phyloP scores from a whole-genome alignment of 2,329 filamentous ascomycete species.

The Neonectria ditissima region DNA sequence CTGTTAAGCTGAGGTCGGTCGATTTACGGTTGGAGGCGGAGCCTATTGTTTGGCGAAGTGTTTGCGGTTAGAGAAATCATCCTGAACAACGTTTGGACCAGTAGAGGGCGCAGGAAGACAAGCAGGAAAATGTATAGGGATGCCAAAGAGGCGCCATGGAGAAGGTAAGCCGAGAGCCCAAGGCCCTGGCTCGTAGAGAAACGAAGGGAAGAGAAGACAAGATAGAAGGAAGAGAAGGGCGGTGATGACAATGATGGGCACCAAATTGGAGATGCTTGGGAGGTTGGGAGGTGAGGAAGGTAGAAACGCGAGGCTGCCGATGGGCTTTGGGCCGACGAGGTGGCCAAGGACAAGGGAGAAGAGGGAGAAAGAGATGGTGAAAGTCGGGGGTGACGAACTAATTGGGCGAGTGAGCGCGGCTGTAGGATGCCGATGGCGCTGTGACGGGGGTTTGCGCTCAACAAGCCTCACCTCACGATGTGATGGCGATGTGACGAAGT shows the following conservation, averaged over 20 bases:
- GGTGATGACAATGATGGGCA: conserved; percentile 25
- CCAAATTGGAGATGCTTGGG: conserved; percentile 27
- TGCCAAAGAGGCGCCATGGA: conserved; percentile 46
- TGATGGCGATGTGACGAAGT: conserved; percentile 34
- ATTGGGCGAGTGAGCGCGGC: conserved; percentile 48
- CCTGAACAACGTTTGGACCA: conserved; percentile 49
- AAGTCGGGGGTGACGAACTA: conserved; percentile 51
- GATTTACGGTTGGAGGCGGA: conserved; percentile 36
- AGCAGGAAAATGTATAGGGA: conserved; percentile 39
- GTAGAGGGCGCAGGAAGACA: conserved; percentile 29
- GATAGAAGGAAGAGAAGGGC: conserved; percentile 20
- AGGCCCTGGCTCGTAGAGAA: conserved; percentile 22
- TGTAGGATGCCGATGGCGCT: conserved; percentile 40
- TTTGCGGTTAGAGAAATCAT: conserved; percentile 68
- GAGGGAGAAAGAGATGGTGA: conserved; percentile 37
- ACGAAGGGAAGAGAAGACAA: conserved; percentile 23
- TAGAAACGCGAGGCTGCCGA: conserved; percentile 44
- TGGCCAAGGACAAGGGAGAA: conserved; percentile 32
- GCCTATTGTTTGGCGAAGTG: conserved; percentile 64
- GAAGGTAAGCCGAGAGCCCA: conserved; percentile 32
- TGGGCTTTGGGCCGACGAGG: conserved; percentile 36
- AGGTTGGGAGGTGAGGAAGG: conserved; percentile 35
- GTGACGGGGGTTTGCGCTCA: conserved; percentile 39
- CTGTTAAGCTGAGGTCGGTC: conserved; percentile 20
- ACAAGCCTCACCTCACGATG: conserved; percentile 38